phyloP scores from a whole-genome alignment of 2,329 filamentous ascomycete species.

The Xylariaceae sp. region DNA sequence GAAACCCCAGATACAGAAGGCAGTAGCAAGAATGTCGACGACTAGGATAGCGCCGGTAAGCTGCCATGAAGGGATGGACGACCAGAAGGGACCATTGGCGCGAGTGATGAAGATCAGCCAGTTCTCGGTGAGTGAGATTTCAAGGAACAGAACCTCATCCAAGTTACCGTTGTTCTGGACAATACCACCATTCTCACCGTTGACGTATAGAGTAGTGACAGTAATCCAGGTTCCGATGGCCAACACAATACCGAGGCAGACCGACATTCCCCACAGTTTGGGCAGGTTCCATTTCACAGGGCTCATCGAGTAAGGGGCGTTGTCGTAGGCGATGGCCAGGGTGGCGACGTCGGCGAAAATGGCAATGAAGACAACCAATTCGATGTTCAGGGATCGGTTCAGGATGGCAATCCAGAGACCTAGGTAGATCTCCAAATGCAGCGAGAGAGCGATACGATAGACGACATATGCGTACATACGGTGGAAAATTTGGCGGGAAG shows the following conservation, averaged over 20 bases:
- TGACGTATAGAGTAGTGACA: constrained; percentile 80
- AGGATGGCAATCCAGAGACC: constrained; percentile 90
- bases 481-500: constrained; percentile 93
- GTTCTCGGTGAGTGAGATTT: constrained; percentile 91
- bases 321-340: constrained; percentile 91
- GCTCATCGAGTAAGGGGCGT: constrained; percentile 82
- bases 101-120: constrained; percentile 97
- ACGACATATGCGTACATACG: constrained; percentile 97
- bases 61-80: constrained; percentile 86
- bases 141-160: constrained; percentile 84
- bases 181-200: constrained; percentile 73
- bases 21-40: constrained; percentile 83
- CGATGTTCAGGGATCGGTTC: constrained; percentile 82
- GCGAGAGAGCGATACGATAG: constrained; percentile 90
- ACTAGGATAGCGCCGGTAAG: constrained; percentile 76
- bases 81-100: constrained; percentile 92
- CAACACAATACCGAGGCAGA: constrained; percentile 80
- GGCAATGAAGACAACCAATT: constrained; percentile 90
- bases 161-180: constrained; percentile 86
- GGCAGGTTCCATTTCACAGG: constrained; percentile 96
- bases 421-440: constrained; percentile 90
- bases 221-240: constrained; percentile 88
- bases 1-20: constrained; percentile 86
- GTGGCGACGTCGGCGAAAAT: constrained; percentile 95
- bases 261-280: constrained; percentile 92